Evolutionary conservation across 2,329 filamentous ascomycete species (phyloP).

Genomic region (Stemphylium vesicarium): DNA sequence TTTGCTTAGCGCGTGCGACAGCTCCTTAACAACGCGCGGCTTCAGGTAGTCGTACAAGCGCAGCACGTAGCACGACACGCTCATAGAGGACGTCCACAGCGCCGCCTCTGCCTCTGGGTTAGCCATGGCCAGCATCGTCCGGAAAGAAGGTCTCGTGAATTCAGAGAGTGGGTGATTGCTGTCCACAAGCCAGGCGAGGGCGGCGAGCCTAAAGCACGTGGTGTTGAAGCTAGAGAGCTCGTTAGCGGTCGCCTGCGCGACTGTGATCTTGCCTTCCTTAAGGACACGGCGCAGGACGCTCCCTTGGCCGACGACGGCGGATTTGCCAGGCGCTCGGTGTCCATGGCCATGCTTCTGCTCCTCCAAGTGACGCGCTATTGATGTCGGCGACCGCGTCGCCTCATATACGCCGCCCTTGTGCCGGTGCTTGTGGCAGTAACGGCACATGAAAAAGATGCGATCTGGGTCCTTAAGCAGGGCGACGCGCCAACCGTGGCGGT

Average conservation of each 20-base stretch:
- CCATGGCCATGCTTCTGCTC: neutral
- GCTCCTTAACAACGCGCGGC: neutral
- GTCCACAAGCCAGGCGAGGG: neutral
- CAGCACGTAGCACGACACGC: slow-evolving; percentile 1
- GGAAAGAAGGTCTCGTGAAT: neutral
- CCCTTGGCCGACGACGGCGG: neutral
- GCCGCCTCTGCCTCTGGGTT: slow-evolving; percentile 7
- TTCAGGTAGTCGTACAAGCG: neutral
- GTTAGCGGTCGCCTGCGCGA: neutral
- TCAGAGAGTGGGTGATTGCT: neutral
- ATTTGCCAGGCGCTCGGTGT: neutral
- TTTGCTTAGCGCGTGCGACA: slow-evolving; percentile 4
- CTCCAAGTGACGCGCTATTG: neutral
- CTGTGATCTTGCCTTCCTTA: neutral
- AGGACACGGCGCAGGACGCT: neutral
- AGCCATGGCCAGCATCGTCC: slow-evolving; percentile 1
- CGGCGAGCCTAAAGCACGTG: neutral
- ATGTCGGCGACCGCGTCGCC: neutral
- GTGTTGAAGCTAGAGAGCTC: neutral
- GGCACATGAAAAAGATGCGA: slow-evolving; percentile 3
- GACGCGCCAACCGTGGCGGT: no score
- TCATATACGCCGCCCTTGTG: neutral
- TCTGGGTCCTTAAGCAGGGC: no score
- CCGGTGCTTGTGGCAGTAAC: slow-evolving; percentile 6
- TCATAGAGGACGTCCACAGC: neutral